Evolutionary conservation across 805 yeast genomes (phyloP), one percentile per base, ranked within the genome.

Genomic region (Yarrowia phangngaensis): DNA sequence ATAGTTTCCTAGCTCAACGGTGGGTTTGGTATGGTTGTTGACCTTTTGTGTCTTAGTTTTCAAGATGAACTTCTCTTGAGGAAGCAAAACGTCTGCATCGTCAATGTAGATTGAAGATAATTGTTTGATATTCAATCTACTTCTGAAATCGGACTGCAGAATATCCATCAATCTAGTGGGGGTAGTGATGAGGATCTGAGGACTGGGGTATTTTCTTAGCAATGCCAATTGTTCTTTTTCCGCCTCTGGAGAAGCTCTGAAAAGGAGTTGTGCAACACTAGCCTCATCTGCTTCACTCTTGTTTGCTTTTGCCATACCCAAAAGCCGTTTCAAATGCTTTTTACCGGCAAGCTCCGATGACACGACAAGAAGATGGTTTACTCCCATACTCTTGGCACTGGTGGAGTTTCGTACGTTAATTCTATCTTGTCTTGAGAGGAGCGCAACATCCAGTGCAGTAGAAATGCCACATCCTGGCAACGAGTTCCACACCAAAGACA

Each of bases 141-240:
- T 12, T 16, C 48, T 15, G 20, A 41, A 41, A 22, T 30, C 35
- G 3, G 48, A 41, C 32, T 45, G 40, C n/a, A 45, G 15, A n/a
- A 45, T 13, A 20, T 45, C 50, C 40, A 45, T 31, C 6, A 45
- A 32, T 17, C 50, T 24, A 3, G 40, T 45, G 4, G 50, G 50
- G 4, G 50, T 45, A 6, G 50, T 32, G 7, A 45, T 45, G 16
- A 45, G 32, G 1, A 45, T 27, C 40, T 45, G 38, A 8, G 50
- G 50, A 19, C 40, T 27, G 14, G 38, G 50, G 8, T 20, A 20
- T 14, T 24, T 23, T 16, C 40, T 31, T n/a, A 45, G 27, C 24
- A 45, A 13, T 3, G 38, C 32, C 6, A 45, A 24, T 14, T 45
- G 50, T 9, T 16, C 40, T 5, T 33, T 45, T 7, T 45, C 50